These are phyloP conservation scores for Tetrahymena thermophila DNA, from an alignment of 73 alveolate genomes.

Conservation along the genomic window DNA sequence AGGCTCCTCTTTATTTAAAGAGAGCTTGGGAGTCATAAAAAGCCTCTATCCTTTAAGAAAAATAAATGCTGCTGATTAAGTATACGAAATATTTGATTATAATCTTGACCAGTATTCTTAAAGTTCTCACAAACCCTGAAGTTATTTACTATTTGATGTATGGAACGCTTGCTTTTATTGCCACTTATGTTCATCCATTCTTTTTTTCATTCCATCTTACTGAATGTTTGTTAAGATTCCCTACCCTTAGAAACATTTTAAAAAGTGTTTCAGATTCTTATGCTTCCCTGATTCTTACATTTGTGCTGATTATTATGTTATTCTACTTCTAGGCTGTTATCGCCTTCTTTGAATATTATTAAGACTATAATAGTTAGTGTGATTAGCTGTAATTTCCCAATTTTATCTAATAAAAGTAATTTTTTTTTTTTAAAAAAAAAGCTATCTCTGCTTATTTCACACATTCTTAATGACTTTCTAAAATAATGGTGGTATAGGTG, in stretches of 20 bases:
- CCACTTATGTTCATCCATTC: slow-evolving; percentile 48
- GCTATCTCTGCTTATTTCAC: slow-evolving; percentile 18
- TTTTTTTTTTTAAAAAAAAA: background rate
- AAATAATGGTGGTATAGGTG: slow-evolving; percentile 98
- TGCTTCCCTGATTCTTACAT: slow-evolving; percentile 26
- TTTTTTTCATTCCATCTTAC: slow-evolving; percentile 51
- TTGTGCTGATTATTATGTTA: slow-evolving; percentile 26
- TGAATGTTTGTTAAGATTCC: slow-evolving; percentile 41
- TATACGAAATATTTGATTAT: slow-evolving; percentile 1
- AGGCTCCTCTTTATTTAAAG: slow-evolving; percentile 42
- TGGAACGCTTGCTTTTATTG: slow-evolving; percentile 41
- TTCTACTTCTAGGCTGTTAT: slow-evolving; percentile 28
- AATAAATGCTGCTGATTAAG: background rate
- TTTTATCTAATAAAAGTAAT: background rate
- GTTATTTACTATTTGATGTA: slow-evolving; percentile 38
- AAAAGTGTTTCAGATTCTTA: slow-evolving; percentile 45
- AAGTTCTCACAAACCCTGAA: slow-evolving; percentile 31
- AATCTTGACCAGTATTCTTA: background rate
- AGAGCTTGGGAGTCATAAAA: slow-evolving; percentile 25
- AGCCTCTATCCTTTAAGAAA: slow-evolving; percentile 2
- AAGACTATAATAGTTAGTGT: slow-evolving; percentile 22
- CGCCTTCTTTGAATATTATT: slow-evolving; percentile 20
- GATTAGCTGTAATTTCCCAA: background rate
- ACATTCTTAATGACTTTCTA: slow-evolving; percentile 70
- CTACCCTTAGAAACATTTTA: slow-evolving; percentile 46